phyloP scores from a whole-genome alignment of 768 basidiomycete genomes.

The Astraeus odoratus region DNA sequence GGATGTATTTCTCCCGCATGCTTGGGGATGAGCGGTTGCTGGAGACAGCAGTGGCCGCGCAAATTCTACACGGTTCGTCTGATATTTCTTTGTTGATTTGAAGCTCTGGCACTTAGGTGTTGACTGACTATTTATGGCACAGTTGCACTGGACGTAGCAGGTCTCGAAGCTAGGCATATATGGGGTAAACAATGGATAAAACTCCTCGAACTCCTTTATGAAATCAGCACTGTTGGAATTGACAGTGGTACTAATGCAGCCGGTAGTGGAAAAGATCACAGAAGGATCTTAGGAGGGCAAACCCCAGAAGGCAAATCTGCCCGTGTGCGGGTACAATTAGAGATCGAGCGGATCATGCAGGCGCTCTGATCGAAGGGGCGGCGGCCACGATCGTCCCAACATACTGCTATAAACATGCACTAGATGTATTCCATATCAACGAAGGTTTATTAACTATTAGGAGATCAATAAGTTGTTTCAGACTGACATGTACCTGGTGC shows the following conservation, averaged over 20 bases:
- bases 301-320: slow-evolving; percentile 58
- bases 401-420: too few relatives aligned
- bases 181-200: slow-evolving; percentile 83
- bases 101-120: slow-evolving; percentile 8
- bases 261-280: neutral
- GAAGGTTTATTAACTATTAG: too few relatives aligned
- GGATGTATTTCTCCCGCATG: slow-evolving; percentile 69
- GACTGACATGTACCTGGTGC: too few relatives aligned
- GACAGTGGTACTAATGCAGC: slow-evolving; percentile 12
- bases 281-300: slow-evolving; percentile 46
- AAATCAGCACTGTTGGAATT: slow-evolving; percentile 52
- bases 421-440: too few relatives aligned
- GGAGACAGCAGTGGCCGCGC: slow-evolving; percentile 52
- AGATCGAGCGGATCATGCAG: slow-evolving; percentile 57
- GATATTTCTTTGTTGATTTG: neutral
- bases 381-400: too few relatives aligned
- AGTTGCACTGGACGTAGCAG: slow-evolving; percentile 72
- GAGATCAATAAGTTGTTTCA: too few relatives aligned
- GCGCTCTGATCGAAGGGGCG: too few relatives aligned
- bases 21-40: slow-evolving; percentile 45
- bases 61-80: slow-evolving; percentile 60
- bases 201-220: slow-evolving; percentile 57
- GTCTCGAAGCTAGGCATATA: slow-evolving; percentile 47
- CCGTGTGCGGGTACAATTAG: slow-evolving; percentile 54
- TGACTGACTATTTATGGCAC: neutral